Evolutionary conservation across 1,139 yeast species (phyloP).

Genomic region (Geotrichum macrosporum): DNA sequence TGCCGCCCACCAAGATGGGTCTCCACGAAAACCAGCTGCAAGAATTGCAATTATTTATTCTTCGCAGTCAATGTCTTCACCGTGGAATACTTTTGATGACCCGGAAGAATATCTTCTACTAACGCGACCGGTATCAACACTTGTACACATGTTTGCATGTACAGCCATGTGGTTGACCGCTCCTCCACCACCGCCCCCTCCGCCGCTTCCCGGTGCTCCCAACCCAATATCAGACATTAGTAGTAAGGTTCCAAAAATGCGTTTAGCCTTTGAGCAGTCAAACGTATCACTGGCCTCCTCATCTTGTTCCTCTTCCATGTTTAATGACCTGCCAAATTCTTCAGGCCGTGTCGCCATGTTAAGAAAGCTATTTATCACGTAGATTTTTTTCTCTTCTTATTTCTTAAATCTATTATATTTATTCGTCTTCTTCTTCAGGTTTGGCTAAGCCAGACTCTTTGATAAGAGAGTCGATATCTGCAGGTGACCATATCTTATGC

Average conservation of each 20-base stretch:
- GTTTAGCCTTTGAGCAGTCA: constrained; percentile 6
- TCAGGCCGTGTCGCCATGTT: constrained; percentile 11
- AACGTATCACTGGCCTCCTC: neutral
- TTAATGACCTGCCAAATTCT: neutral
- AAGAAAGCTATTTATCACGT: constrained; percentile 1
- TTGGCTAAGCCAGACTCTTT: constrained; percentile 67
- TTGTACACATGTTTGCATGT: constrained; percentile 31
- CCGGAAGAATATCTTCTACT: constrained; percentile 1
- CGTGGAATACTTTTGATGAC: neutral
- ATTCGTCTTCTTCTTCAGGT: constrained; percentile 45
- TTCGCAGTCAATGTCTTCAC: neutral
- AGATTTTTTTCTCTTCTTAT: neutral
- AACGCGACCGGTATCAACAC: constrained; percentile 26
- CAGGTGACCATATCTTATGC: constrained; percentile 74
- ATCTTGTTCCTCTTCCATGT: neutral
- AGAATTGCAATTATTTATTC: constrained; percentile 5
- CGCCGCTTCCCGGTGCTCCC: constrained; percentile 9
- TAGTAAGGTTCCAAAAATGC: constrained; percentile 9
- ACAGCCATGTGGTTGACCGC: constrained; percentile 15
- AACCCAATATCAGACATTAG: neutral
- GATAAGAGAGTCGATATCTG: constrained; percentile 69
- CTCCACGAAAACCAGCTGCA: constrained; percentile 8
- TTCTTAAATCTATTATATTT: neutral
- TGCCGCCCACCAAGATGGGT: constrained; percentile 13
- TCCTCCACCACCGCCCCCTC: constrained; percentile 16